A percentile compares a stretch with the other conserved stretches of the same genome.
phyloP scores from a whole-genome alignment of 2,329 filamentous ascomycete genomes.

The Cercospora sesami region DNA sequence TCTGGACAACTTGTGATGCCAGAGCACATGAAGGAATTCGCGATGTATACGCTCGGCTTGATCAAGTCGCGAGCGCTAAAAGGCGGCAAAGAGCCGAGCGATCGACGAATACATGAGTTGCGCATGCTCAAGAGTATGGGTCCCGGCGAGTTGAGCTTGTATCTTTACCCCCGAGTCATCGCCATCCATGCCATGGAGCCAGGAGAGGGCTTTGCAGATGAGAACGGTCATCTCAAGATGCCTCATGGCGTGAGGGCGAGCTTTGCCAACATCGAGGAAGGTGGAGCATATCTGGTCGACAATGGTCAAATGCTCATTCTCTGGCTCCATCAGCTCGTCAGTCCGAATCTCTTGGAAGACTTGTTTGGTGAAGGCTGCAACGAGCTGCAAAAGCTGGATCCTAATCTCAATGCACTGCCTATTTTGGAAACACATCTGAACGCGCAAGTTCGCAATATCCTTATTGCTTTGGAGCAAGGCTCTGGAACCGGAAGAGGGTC shows the following conservation, averaged over 20 bases:
- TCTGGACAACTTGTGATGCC: constrained; percentile 92
- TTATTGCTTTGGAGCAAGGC: constrained; percentile 83
- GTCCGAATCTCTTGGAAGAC: constrained; percentile 85
- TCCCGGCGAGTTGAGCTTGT: constrained; percentile 78
- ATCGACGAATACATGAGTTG: constrained; percentile 87
- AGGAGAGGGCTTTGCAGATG: constrained; percentile 89
- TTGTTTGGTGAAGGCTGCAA: constrained; percentile 78
- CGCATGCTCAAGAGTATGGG: constrained; percentile 88
- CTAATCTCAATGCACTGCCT: constrained; percentile 76
- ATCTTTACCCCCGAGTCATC: constrained; percentile 93
- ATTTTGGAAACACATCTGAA: constrained; percentile 89
- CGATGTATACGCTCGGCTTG: constrained; percentile 91
- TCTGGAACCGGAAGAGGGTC: constrained; percentile 27
- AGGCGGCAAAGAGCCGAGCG: constrained; percentile 82
- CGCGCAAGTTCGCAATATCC: constrained; percentile 88
- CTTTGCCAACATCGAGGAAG: constrained; percentile 85
- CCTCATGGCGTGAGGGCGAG: constrained; percentile 78
- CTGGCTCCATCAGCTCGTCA: constrained; percentile 91
- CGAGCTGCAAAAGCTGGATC: constrained; percentile 73
- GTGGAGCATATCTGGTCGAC: constrained; percentile 90
- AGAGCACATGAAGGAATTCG: constrained; percentile 92
- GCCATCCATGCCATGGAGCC: constrained; percentile 85
- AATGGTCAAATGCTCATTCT: constrained; percentile 90
- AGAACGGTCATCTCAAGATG: constrained; percentile 82
- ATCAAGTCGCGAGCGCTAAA: constrained; percentile 93